These are phyloP conservation scores for Rhododendron williamsianum DNA, from an alignment of 148 eudicot species.

Conservation along the genomic window DNA sequence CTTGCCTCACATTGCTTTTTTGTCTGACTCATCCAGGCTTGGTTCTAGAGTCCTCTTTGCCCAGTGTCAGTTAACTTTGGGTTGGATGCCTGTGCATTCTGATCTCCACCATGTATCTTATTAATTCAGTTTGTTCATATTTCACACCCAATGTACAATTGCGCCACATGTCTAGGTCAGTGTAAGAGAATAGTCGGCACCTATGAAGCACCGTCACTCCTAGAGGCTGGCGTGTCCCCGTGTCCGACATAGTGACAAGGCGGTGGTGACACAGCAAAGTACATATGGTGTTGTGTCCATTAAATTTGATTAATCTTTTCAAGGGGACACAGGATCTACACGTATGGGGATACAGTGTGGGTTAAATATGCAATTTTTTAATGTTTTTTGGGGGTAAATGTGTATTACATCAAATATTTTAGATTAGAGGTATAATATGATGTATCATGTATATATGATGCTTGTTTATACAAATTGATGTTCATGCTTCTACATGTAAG, in stretches of 20 bases:
- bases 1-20: neutral
- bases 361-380: neutral
- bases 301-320: too few relatives aligned
- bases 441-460: neutral
- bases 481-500: neutral
- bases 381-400: neutral
- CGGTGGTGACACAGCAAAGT: neutral
- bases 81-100: neutral
- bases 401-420: neutral
- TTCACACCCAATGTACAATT: neutral
- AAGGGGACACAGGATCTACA: neutral
- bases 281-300: neutral
- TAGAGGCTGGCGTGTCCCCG: neutral
- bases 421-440: neutral
- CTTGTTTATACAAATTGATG: neutral
- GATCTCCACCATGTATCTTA: neutral
- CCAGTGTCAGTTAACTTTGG: neutral
- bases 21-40: neutral
- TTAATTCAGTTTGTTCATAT: neutral
- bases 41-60: neutral
- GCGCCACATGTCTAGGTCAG: neutral
- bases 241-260: neutral
- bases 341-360: neutral
- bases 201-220: neutral
- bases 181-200: neutral